Percentiles rank a stretch among this genome's conserved stretches.
Evolutionary conservation across 805 yeast genomes (phyloP).

Genomic region (Yarrowia deformans): DNA sequence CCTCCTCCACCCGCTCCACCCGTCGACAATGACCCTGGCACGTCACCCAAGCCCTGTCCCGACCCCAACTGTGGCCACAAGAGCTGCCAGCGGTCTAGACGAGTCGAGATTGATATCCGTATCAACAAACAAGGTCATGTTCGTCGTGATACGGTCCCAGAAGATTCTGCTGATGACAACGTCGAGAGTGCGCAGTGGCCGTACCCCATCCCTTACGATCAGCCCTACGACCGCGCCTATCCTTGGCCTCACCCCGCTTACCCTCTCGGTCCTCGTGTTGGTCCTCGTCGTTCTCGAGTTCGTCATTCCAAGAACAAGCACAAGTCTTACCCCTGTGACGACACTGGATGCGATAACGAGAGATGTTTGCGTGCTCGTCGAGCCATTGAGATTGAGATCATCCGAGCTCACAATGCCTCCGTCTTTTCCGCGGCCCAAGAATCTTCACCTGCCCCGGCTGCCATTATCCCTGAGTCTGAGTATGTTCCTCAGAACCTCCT

Average conservation of each 20-base stretch:
- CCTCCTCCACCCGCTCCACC: constrained; percentile 1
- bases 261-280: constrained; percentile 22
- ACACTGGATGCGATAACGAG: constrained; percentile 27
- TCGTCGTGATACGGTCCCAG: constrained; percentile 16
- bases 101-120: constrained; percentile 22
- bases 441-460: background rate
- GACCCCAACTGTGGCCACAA: constrained; percentile 21
- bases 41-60: constrained; percentile 10
- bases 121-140: constrained; percentile 9
- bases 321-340: constrained; percentile 32
- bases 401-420: constrained; percentile 27
- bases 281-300: constrained; percentile 10
- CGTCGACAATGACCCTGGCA: background rate
- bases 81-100: constrained; percentile 18
- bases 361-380: constrained; percentile 29
- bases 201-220: constrained; percentile 7
- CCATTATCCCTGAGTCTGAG: constrained; percentile 14
- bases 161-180: background rate
- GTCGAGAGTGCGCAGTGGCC: constrained; percentile 29
- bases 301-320: constrained; percentile 14
- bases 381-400: constrained; percentile 31
- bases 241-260: constrained; percentile 28
- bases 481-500: constrained; percentile 33
- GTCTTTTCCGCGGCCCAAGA: constrained; percentile 16
- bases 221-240: constrained; percentile 15